Base-by-base conservation (phyloP, 2,329 filamentous ascomycete species). In the Aspergillus sp. region DNA sequence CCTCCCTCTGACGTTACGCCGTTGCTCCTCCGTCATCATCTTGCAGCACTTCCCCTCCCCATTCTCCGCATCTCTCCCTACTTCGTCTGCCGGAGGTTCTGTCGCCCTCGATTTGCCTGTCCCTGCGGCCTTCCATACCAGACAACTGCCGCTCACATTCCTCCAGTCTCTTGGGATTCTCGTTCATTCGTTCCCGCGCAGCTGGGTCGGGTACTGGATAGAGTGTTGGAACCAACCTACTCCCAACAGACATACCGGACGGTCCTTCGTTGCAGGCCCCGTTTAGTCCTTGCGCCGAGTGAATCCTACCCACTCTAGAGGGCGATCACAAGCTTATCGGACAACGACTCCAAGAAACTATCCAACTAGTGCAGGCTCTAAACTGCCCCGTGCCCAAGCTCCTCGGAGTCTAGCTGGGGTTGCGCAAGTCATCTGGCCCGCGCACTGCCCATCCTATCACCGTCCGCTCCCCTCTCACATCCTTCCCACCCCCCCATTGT, bases 381-480 rank as follows among this genome's bases (percentile, higher is more conserved):
- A 50, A 47, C 43, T 57, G 48, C 49, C 56, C 54, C 57, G 56
- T 57, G 55, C 52, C 56, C 56, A 56, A 60, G 59, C 59, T 62
- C 56, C 54, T 52, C 53, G 53, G 52, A 57, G 57, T 47, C 48
- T 63, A 59, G 56, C 21, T 55, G 50, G 55, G 48, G 47, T 60
- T 62, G 53, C 49, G 60, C 60, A 55, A 57, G 67, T 71, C 69
- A 72, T 70, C 69, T 72, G 69, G 66, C 55, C 60, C 58, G 62
- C 54, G 36, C 51, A 56, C 49, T 57, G 52, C 62, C 60, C 55
- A 57, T 54, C 56, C 62, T 59, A 63, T 62, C 57, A 58, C 53
- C 53, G 46, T 52, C 23, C 40, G 41, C 25, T 51, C 51, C 54
- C 58, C 52, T 45, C 51, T 53, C 53, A 42, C 50, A 54, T 58